Base-by-base conservation (phyloP, 345 rosid genomes). In the Brassica carinata region DNA sequence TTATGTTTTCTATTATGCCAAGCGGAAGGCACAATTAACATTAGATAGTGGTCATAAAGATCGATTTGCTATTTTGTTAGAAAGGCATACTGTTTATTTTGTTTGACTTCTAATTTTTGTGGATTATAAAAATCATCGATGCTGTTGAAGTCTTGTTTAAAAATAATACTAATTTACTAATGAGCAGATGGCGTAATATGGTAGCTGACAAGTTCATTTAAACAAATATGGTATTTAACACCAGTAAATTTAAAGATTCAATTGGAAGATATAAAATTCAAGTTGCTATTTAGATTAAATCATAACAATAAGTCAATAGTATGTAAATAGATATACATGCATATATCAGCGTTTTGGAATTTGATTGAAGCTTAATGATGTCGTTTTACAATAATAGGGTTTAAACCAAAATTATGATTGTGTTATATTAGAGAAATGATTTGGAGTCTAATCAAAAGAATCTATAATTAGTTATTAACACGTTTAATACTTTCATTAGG, bases 21-120 rank as follows among this genome's bases (percentile, higher is more conserved):
- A 71, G 80, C 76, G 84, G 84, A 77, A 81, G 58, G 45, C 74
- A 76, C 69, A 69, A 65, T 58, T 71, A 76, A 71, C 45, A 71
- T 76, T 76, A 58, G 77, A 76, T 81, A 81, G 77, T 76, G 81
- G 77, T 76, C 74, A 15, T 53, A 71, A 76, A 81, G 61, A 81
- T 64, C 62, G 61, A 75, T 64, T 7, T 7, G n/a, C 29, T 7
- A 4, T 15, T 65, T 61, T 61, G 45, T 7, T 18, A 18, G 1
- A 78, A 57, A 3, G 34, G 53, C 43, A 15, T 5, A n/a, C 2
- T 62, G 34, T 74, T 79, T 75, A 69, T 80, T 74, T 80, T 80
- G 79, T 75, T 80, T 80, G 83, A 75, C 83, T 69, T 80, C 75
- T 7, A 26, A 34, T 69, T 55, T 64, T 69, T 59, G 29, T 4